Conservation (phyloP, 106 monocot species). For the Hemerocallis citrina region DNA sequence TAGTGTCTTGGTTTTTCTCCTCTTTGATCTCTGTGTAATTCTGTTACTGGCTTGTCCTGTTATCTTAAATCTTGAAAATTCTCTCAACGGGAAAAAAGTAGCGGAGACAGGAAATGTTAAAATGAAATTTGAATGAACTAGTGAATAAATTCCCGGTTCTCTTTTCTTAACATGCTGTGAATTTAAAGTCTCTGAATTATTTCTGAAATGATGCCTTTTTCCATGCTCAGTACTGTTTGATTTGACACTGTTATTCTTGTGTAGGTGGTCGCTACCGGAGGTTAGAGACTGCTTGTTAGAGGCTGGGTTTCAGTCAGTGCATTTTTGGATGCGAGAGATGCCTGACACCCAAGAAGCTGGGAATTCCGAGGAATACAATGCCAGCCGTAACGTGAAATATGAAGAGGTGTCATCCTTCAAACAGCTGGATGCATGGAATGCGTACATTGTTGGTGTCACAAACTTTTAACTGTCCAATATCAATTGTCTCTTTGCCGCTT, state of each 20-base stretch:
- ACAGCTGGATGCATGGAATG: conserved; percentile 94
- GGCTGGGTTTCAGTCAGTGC: conserved; percentile 70
- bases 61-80: background rate
- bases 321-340: conserved; percentile 95
- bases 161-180: too few species aligned
- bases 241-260: too few species aligned
- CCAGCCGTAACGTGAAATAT: conserved; percentile 46
- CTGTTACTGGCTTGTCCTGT: background rate
- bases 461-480: conserved; percentile 16
- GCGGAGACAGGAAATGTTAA: background rate
- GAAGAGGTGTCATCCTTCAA: conserved; percentile 51
- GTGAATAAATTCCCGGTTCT: too few species aligned
- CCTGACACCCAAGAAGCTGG: conserved; percentile 42
- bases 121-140: background rate
- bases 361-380: conserved; percentile 31
- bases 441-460: conserved; percentile 68
- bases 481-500: background rate
- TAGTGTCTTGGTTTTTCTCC: background rate
- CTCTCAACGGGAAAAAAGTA: too few species aligned
- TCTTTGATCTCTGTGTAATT: background rate
- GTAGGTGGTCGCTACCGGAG: conserved; percentile 88
- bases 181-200: too few species aligned
- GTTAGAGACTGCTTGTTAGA: conserved; percentile 85
- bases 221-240: too few species aligned
- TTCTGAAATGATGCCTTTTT: too few species aligned